phyloP scores from a whole-genome alignment of 1,284 basidiomycete species.

The Chalciporus piperatoides region DNA sequence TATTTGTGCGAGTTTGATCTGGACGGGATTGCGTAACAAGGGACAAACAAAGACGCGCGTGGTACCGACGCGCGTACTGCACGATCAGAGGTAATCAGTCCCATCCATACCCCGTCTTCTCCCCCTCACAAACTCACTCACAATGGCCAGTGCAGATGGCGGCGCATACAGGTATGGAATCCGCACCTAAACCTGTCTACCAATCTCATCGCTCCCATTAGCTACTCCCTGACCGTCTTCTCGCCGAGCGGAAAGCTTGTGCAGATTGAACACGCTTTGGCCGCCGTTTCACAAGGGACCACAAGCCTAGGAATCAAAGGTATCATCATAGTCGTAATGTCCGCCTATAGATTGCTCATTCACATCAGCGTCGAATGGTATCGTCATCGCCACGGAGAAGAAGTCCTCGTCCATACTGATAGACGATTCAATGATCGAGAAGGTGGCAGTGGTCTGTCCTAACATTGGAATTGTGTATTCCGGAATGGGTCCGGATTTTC shows the following conservation, averaged over 20 bases:
- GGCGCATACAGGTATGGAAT: conserved; percentile 71
- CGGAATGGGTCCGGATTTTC: conserved; percentile 99
- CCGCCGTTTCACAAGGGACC: conserved; percentile 94
- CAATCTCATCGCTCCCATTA: conserved; percentile 36
- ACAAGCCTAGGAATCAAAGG: conserved; percentile 99
- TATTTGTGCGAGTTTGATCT: conserved; percentile 21
- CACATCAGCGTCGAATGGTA: conserved; percentile 87
- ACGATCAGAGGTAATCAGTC: conserved; percentile 12
- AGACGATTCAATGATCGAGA: conserved; percentile 96
- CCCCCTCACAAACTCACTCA: conserved; percentile 7
- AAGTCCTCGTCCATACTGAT: conserved; percentile 96
- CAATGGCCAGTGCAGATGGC: conserved; percentile 70
- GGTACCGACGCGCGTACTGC: conserved; percentile 26
- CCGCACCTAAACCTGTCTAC: conserved; percentile 18
- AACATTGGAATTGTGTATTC: conserved; percentile 99
- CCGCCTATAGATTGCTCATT: conserved; percentile 16
- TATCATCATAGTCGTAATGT: conserved; percentile 35
- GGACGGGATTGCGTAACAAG: conserved; percentile 18
- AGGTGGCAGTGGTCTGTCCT: conserved; percentile 94
- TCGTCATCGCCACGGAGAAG: conserved; percentile 99
- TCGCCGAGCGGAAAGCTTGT: conserved; percentile 98
- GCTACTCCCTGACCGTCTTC: conserved; percentile 99
- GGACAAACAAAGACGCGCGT: conserved; percentile 32
- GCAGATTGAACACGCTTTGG: conserved; percentile 99
- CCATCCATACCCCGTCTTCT: conserved; percentile 21